Base-by-base conservation (phyloP, 768 basidiomycete species). In the Amanita exitialis region DNA sequence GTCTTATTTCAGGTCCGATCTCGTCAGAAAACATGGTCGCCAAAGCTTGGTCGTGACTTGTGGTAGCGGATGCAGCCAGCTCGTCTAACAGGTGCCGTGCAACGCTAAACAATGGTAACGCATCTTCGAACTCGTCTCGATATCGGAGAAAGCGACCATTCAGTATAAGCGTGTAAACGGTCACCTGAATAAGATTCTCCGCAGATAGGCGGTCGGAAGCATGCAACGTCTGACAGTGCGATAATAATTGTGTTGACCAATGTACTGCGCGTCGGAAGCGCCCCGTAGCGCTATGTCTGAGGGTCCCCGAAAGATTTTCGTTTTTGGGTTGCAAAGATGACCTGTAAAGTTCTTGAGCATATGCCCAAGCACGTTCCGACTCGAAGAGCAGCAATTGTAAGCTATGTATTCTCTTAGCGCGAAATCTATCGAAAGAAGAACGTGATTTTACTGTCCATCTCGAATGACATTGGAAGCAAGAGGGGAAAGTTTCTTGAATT, bases 281-380 rank as follows among this genome's bases (percentile, higher is more conserved):
- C 32, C 83, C 80, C 4, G 86, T 80, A n/a, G 86, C 81, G 56
- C 78, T 82, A 58, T 86, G 83, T 39, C 86, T 78, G 53, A 86
- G 71, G 13, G 82, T 67, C 25, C 75, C 70, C 13, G 82, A 72
- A 12, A 73, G 72, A 18, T 70, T 69, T 42, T 74, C 64, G 59
- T 79, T 79, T 16, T 71, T 69, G 47, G 78, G 75, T 47, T 74
- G 65, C n/a, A 73, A 61, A 16, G 82, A 69, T 43, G 75, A 68
- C 2, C 73, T 62, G 18, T 71, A 64, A 39, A 94, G 79, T 48
- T 90, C 88, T 64, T 94, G 90, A 4, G 92, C 83, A 65, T 92
- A 82, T 1, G 89, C 82, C 83, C 92, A 92, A 27, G 91, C 89
- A 39, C 95, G 82, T 64, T 98, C 95, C 7, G 91, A 80, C 63